Conservation (phyloP, 106 monocot species). For the Phalaenopsis equestris region DNA sequence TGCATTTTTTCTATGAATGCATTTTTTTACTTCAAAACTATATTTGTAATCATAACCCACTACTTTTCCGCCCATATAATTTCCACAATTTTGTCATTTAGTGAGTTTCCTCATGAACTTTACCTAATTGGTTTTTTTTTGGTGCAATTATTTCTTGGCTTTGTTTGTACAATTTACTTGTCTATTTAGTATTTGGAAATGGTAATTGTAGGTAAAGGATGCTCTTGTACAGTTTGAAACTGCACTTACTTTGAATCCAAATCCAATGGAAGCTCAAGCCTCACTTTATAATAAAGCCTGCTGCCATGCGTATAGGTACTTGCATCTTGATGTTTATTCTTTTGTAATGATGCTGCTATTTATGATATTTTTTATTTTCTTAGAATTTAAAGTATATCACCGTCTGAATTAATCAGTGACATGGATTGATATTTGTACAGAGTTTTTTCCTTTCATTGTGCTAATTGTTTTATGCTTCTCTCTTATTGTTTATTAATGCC, state of each 20-base stretch:
- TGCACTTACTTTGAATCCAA: slow-evolving; percentile 78
- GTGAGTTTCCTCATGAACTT: neutral
- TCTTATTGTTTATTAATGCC: neutral
- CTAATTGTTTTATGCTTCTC: neutral
- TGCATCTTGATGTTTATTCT: neutral
- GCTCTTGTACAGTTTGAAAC: slow-evolving; percentile 80
- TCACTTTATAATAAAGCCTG: slow-evolving; percentile 94
- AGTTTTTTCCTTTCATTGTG: neutral
- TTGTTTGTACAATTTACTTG: neutral
- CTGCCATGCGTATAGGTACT: slow-evolving; percentile 88
- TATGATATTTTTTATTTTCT: neutral
- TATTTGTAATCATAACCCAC: no score
- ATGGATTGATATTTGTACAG: neutral
- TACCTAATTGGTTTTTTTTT: neutral
- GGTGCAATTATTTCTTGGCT: neutral
- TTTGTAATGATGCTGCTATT: neutral
- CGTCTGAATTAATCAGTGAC: neutral
- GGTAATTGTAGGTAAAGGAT: slow-evolving; percentile 63
- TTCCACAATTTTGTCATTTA: no score
- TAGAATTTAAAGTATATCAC: neutral
- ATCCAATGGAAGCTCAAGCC: slow-evolving; percentile 82
- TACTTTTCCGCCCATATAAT: neutral
- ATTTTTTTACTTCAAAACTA: no score
- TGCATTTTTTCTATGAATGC: no score
- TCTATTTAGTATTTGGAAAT: neutral